These are phyloP conservation scores for Arthrobotrys sinensis DNA, from an alignment of 2,329 filamentous ascomycete species.

Conservation along the genomic window DNA sequence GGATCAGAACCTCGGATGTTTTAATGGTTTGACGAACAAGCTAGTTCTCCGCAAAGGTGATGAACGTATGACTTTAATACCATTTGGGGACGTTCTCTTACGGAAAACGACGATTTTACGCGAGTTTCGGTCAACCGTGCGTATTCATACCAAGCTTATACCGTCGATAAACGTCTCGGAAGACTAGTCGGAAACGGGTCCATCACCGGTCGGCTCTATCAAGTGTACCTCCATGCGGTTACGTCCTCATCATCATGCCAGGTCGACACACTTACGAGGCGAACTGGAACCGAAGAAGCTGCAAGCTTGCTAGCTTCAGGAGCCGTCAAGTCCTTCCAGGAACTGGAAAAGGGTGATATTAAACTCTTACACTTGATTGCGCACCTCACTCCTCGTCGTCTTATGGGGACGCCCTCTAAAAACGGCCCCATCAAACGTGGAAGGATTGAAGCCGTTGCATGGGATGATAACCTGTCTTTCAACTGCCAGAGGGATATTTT, in stretches of 20 bases:
- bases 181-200: conserved; percentile 71
- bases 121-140: conserved; percentile 16
- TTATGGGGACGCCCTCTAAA: conserved; percentile 64
- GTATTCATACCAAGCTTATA: conserved; percentile 68
- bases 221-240: conserved; percentile 72
- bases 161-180: conserved; percentile 71
- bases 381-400: conserved; percentile 68
- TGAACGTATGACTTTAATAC: conserved; percentile 64
- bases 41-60: conserved; percentile 69
- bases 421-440: conserved; percentile 4
- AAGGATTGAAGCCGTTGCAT: conserved; percentile 34
- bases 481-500: conserved; percentile 57
- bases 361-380: conserved; percentile 68
- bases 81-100: conserved; percentile 35
- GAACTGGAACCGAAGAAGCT: conserved; percentile 74
- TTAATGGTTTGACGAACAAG: conserved; percentile 71
- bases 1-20: conserved; percentile 69
- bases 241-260: conserved; percentile 71
- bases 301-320: conserved; percentile 71
- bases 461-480: conserved; percentile 43
- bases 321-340: conserved; percentile 70
- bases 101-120: conserved; percentile 15
- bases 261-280: conserved; percentile 70
- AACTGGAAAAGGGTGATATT: conserved; percentile 67
- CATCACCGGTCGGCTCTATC: conserved; percentile 71